Evolutionary conservation across 139 green algal genomes (phyloP).

Genomic region (Chlorella sorokiniana): DNA sequence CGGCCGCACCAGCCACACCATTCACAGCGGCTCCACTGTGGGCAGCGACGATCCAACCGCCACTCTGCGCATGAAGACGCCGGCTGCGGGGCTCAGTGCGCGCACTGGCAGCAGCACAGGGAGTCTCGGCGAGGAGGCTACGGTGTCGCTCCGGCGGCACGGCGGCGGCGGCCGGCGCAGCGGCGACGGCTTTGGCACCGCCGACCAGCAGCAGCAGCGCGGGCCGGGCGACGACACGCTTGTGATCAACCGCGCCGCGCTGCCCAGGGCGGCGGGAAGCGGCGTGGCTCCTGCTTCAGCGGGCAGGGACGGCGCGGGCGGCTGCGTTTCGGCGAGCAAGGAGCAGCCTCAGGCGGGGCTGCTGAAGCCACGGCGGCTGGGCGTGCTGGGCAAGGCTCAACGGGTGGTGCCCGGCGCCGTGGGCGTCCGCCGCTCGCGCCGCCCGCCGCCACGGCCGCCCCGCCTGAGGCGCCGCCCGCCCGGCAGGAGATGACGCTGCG

Average conservation of each 20-base stretch:
- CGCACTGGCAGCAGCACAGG: slow-evolving; percentile 34
- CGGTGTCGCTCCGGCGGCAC: slow-evolving; percentile 21
- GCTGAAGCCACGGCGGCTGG: slow-evolving; percentile 24
- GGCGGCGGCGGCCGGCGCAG: slow-evolving; percentile 3
- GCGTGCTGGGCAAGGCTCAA: slow-evolving; percentile 29
- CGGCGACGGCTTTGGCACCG: background rate
- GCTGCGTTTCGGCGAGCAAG: background rate
- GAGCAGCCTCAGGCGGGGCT: background rate
- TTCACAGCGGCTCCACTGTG: slow-evolving; percentile 25
- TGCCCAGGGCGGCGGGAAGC: background rate
- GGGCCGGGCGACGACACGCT: slow-evolving; percentile 21
- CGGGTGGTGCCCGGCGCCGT: slow-evolving; percentile 2
- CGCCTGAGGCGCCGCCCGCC: background rate
- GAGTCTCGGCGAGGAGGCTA: slow-evolving; percentile 39
- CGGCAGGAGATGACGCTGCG: background rate
- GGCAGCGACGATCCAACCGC: slow-evolving; percentile 26
- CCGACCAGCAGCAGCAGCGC: background rate
- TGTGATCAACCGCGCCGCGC: slow-evolving; percentile 16
- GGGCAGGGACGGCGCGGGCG: background rate
- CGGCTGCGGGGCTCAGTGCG: slow-evolving; percentile 18
- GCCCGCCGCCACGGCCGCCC: background rate
- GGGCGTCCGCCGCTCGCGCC: background rate
- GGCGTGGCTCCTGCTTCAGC: background rate
- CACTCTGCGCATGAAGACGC: slow-evolving; percentile 16
- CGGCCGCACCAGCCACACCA: slow-evolving; percentile 29